Evolutionary conservation across 495 filamentous ascomycete species (phyloP), one percentile per base, ranked within the genome.

Genomic region (Daldinia vernicosa): DNA sequence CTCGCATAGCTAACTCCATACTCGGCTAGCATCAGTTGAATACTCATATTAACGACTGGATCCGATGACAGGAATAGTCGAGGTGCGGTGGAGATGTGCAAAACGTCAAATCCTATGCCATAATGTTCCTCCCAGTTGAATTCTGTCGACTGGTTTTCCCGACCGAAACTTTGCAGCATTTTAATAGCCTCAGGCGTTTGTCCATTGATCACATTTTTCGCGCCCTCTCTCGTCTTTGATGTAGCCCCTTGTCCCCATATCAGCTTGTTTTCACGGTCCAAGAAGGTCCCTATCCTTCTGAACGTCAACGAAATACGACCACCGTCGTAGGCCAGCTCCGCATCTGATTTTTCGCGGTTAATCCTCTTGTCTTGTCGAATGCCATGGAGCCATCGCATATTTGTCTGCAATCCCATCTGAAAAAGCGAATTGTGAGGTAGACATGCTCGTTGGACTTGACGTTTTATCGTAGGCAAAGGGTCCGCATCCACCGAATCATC

Each of bases 221-320:
- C 92, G 0, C 80, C 71, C 0, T 81, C 81, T 15, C 82, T 80
- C 0, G 79, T 81, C 79, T 98, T 98, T 11, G 81, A 76, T 0
- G 84, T 85, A 2, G 95, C 96, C 5, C 95, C 95, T 80, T 97
- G 94, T 30, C 95, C 95, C 93, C 94, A 98, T 67, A 99, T 97
- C 14, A 75, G 78, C 37, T 81, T 79, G 19, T 88, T 83, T 11
- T 87, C 79, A 7, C 84, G 80, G 65, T 90, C 80, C 9, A 97
- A 80, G 75, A 91, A 97, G 0, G 95, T 99, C 1, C 89, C 93
- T 69, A 99, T 98, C 43, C 89, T 85, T 9, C 95, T 87, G 76
- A 99, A 99, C 4, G 95, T 99, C 50, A 99, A 86, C 11, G 91
- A 94, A 75, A 99, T 97, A 6, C 95, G 89, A 58, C 90, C 88